These are phyloP conservation scores for Ogataea nonfermentans DNA, from an alignment of 805 yeast genomes.

Conservation along the genomic window DNA sequence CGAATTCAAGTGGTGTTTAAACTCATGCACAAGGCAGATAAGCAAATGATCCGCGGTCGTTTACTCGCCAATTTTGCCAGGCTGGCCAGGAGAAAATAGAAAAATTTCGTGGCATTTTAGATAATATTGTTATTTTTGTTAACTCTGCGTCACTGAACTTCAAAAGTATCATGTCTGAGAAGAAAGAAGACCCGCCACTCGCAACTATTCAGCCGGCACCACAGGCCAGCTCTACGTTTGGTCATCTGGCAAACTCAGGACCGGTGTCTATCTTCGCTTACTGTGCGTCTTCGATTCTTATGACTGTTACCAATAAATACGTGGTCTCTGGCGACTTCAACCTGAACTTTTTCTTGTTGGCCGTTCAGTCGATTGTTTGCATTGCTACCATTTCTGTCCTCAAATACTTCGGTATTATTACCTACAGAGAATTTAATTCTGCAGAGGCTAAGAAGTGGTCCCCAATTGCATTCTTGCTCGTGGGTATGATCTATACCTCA, in stretches of 20 bases:
- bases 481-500: constrained; percentile 92
- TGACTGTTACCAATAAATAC: constrained; percentile 97
- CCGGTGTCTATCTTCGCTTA: constrained; percentile 74
- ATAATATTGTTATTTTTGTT: constrained; percentile 2
- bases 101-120: constrained; percentile 7
- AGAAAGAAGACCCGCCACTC: constrained; percentile 29
- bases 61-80: constrained; percentile 9
- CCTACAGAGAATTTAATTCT: constrained; percentile 79
- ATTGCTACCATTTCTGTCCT: constrained; percentile 67
- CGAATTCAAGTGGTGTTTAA: no score
- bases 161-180: constrained; percentile 23
- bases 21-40: constrained; percentile 4
- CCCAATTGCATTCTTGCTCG: constrained; percentile 87
- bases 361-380: constrained; percentile 87
- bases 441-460: constrained; percentile 95
- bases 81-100: constrained; percentile 9
- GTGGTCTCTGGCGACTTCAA: constrained; percentile 77
- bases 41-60: constrained; percentile 6
- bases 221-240: constrained; percentile 19
- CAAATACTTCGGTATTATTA: constrained; percentile 72
- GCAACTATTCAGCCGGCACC: constrained; percentile 19
- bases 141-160: not conserved
- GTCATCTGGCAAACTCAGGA: constrained; percentile 47
- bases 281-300: constrained; percentile 91
- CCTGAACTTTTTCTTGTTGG: constrained; percentile 85